Evolutionary conservation across 441 rosid genomes (phyloP).

Genomic region (Sinapis alba): DNA sequence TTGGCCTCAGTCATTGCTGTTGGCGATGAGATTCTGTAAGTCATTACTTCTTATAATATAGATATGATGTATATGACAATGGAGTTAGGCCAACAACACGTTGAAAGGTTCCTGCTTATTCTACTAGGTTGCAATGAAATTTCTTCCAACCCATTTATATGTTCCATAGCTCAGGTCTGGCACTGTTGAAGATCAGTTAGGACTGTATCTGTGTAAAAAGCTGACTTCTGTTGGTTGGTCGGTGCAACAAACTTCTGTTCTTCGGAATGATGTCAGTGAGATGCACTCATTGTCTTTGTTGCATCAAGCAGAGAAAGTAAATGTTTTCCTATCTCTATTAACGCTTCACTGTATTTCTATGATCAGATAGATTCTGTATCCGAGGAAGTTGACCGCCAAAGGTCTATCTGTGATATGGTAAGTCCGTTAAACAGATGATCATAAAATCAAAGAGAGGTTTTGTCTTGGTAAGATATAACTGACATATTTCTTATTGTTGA

Average conservation of each 20-base stretch:
- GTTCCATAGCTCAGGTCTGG: constrained; percentile 99
- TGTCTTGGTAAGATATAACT: background rate
- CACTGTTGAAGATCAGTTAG: constrained; percentile 89
- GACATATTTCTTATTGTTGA: background rate
- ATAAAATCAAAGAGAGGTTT: constrained; percentile 13
- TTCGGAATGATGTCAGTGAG: constrained; percentile 85
- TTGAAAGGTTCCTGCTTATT: background rate
- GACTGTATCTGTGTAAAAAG: constrained; percentile 71
- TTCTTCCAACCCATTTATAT: constrained; percentile 46
- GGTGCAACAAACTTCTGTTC: constrained; percentile 61
- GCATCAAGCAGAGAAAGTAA: constrained; percentile 12
- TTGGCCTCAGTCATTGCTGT: constrained; percentile 79
- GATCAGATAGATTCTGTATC: constrained; percentile 94
- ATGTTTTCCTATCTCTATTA: constrained; percentile 2
- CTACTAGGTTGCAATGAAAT: constrained; percentile 25
- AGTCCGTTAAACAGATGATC: constrained; percentile 18
- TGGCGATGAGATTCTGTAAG: constrained; percentile 99
- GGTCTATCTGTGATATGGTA: constrained; percentile 82
- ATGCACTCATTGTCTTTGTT: constrained; percentile 12
- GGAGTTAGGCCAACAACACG: too few species aligned
- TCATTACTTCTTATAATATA: constrained; percentile 28
- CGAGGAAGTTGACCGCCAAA: constrained; percentile 86
- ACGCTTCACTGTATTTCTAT: constrained; percentile 29
- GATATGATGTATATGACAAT: too few species aligned
- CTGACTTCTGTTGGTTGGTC: constrained; percentile 85